Percentiles rank a stretch among this genome's conserved stretches.
Evolutionary conservation across 768 basidiomycete genomes (phyloP).

Genomic region (Suillus brevipes): DNA sequence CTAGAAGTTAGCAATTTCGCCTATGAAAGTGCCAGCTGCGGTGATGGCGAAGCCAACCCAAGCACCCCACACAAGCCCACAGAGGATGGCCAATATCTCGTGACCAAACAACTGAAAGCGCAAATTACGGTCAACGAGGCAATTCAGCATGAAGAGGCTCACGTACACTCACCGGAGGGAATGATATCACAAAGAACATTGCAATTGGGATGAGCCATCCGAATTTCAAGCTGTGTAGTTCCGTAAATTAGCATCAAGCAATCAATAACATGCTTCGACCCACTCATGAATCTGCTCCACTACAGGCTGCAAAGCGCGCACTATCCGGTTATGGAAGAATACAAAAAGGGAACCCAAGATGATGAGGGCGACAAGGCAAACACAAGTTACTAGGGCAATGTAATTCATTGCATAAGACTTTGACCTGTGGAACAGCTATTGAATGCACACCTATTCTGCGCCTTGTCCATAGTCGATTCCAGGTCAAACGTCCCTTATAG

Average conservation of each 20-base stretch:
- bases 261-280: conserved; percentile 1
- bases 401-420: neutral
- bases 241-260: neutral
- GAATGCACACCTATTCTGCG: conserved; percentile 1
- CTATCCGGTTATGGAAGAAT: conserved; percentile 57
- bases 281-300: conserved; percentile 40
- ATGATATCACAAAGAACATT: conserved; percentile 74
- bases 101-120: conserved; percentile 73
- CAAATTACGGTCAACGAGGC: neutral
- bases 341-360: conserved; percentile 52
- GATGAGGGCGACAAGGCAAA: conserved; percentile 44
- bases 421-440: neutral
- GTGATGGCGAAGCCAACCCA: conserved; percentile 82
- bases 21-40: conserved; percentile 71
- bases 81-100: conserved; percentile 79
- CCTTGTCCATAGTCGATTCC: neutral
- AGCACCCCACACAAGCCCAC: conserved; percentile 82
- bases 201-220: conserved; percentile 76
- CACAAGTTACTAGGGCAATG: conserved; percentile 38
- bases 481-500: neutral
- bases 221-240: conserved; percentile 39
- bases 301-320: conserved; percentile 40
- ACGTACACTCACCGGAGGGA: conserved; percentile 58
- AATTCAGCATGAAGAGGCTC: conserved; percentile 17
- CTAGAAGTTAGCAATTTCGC: conserved; percentile 85